Evolutionary conservation across 768 basidiomycete species (phyloP).

Genomic region (Galerina marginata): DNA sequence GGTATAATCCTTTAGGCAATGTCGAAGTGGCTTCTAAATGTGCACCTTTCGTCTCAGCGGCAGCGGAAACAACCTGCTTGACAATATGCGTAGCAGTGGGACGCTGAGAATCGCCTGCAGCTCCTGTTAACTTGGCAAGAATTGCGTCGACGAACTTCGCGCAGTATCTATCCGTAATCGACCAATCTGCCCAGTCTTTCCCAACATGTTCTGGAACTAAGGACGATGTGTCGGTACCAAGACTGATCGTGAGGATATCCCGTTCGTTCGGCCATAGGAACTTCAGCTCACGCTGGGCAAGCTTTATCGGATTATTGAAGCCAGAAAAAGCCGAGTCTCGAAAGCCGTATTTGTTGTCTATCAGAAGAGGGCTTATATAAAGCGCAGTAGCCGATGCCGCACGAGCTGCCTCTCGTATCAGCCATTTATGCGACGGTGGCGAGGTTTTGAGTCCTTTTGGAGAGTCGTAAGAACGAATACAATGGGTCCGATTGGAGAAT

Average conservation of each 20-base stretch:
- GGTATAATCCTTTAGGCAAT: background rate
- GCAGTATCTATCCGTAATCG: constrained; percentile 3
- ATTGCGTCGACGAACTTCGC: background rate
- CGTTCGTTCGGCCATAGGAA: constrained; percentile 21
- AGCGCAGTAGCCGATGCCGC: constrained; percentile 24
- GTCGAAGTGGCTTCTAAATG: too few species aligned
- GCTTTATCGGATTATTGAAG: constrained; percentile 27
- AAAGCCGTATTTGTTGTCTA: constrained; percentile 24
- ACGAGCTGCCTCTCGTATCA: constrained; percentile 24
- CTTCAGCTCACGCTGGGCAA: constrained; percentile 19
- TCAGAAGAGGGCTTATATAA: constrained; percentile 20
- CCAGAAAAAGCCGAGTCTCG: constrained; percentile 30
- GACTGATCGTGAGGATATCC: constrained; percentile 7
- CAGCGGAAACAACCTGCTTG: too few species aligned
- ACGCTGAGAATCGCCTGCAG: too few species aligned
- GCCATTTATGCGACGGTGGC: constrained; percentile 24
- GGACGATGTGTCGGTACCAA: constrained; percentile 1
- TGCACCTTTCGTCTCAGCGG: too few species aligned
- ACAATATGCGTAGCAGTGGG: too few species aligned
- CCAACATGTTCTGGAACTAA: constrained; percentile 5
- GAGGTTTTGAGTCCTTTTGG: constrained; percentile 9
- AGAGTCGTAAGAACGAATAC: constrained; percentile 26
- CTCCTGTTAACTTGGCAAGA: too few species aligned
- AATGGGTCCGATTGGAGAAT: constrained; percentile 26
- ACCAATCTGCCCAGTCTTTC: background rate